Conservation (phyloP, 257 asterid genomes). For the Cruciata laevipes region DNA sequence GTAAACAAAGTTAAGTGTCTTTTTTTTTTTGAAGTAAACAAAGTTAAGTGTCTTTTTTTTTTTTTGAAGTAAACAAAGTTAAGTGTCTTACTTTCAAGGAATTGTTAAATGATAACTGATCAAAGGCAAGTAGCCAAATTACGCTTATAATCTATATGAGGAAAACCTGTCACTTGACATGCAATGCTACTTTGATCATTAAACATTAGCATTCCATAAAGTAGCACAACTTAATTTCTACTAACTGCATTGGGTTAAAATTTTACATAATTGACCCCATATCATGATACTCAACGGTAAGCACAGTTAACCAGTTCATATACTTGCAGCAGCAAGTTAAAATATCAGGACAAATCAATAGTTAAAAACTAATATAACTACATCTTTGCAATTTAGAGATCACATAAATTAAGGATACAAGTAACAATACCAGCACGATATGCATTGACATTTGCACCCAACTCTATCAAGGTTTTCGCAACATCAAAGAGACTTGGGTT, state of each 20-base stretch:
- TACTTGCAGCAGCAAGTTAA: neutral
- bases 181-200: neutral
- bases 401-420: neutral
- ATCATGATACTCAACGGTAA: neutral
- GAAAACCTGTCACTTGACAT: neutral
- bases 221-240: neutral
- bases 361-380: no score
- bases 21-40: no score
- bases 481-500: constrained; percentile 58
- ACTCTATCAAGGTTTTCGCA: constrained; percentile 71
- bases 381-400: constrained; percentile 4
- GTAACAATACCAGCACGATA: constrained; percentile 61
- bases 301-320: neutral
- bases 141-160: neutral
- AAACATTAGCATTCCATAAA: neutral
- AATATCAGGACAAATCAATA: neutral
- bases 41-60: no score
- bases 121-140: neutral
- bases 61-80: neutral
- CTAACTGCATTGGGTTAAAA: neutral
- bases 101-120: neutral
- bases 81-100: neutral
- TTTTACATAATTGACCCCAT: neutral
- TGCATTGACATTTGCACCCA: constrained; percentile 91
- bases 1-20: no score